Percentiles rank a stretch among this genome's conserved stretches.
These are phyloP conservation scores for Phellinidium pouzarii DNA, from an alignment of 1,284 basidiomycete species.

Conservation along the genomic window DNA sequence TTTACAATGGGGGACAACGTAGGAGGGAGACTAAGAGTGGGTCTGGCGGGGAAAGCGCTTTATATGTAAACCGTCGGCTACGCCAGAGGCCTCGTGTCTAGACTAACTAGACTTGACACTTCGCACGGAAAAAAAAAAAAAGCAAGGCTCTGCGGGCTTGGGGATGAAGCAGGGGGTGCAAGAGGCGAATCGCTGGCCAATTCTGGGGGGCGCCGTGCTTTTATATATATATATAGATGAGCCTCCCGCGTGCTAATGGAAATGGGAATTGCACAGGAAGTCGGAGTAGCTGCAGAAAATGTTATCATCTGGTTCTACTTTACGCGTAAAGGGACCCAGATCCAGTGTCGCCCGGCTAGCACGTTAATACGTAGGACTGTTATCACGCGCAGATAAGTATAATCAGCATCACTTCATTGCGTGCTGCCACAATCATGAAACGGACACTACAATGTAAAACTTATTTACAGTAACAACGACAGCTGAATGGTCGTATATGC, in stretches of 20 bases:
- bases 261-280: background rate
- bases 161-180: background rate
- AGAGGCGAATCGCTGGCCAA: background rate
- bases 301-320: background rate
- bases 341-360: background rate
- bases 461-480: background rate
- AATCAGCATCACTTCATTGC: background rate
- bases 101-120: too few species aligned
- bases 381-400: background rate
- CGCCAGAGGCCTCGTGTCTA: constrained; percentile 13
- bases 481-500: background rate
- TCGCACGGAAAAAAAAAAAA: background rate
- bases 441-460: background rate
- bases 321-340: background rate
- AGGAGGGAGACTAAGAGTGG: constrained; percentile 7
- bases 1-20: constrained; percentile 22
- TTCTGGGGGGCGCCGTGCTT: background rate
- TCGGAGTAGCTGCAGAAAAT: background rate
- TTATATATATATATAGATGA: background rate
- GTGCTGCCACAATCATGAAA: background rate
- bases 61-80: constrained; percentile 14
- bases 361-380: background rate
- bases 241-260: background rate
- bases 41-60: constrained; percentile 6
- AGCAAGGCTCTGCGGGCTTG: background rate